Evolutionary conservation across 2,329 filamentous ascomycete genomes (phyloP).

Genomic region (Endothia cerciana): DNA sequence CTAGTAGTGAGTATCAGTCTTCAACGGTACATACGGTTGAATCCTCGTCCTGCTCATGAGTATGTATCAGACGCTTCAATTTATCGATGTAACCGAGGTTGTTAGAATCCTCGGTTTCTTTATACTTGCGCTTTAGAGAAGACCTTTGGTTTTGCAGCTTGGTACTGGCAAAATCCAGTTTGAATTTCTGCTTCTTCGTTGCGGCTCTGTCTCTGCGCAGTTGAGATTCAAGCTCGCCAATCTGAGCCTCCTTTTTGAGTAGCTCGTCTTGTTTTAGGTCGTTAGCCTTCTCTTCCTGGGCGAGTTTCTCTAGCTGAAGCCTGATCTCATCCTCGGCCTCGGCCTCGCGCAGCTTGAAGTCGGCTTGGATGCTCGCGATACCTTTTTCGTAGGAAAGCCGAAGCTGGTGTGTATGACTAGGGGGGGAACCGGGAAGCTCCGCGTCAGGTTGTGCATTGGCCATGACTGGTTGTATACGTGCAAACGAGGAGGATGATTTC

Average conservation of each 20-base stretch:
- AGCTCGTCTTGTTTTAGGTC: too few species aligned
- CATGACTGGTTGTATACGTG: too few species aligned
- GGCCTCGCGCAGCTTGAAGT: too few species aligned
- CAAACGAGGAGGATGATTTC: too few species aligned
- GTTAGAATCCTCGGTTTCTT: background rate
- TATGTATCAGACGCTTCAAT: background rate
- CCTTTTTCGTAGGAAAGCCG: too few species aligned
- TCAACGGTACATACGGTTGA: background rate
- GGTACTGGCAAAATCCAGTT: background rate
- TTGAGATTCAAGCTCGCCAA: background rate
- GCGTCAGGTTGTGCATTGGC: too few species aligned
- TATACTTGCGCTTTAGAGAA: slow-evolving; percentile 11
- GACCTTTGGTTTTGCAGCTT: background rate
- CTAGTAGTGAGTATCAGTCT: background rate
- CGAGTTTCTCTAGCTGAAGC: too few species aligned
- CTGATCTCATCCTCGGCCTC: too few species aligned
- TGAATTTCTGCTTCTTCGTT: background rate
- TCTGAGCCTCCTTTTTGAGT: background rate
- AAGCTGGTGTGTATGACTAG: too few species aligned
- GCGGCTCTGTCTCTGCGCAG: background rate
- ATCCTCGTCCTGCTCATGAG: background rate
- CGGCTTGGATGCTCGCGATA: too few species aligned
- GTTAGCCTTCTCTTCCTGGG: too few species aligned
- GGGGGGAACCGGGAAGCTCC: too few species aligned
- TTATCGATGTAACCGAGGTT: background rate